Base-by-base conservation (phyloP, 371 early-diverging fungal species). In the Conidiobolus coronatus region DNA sequence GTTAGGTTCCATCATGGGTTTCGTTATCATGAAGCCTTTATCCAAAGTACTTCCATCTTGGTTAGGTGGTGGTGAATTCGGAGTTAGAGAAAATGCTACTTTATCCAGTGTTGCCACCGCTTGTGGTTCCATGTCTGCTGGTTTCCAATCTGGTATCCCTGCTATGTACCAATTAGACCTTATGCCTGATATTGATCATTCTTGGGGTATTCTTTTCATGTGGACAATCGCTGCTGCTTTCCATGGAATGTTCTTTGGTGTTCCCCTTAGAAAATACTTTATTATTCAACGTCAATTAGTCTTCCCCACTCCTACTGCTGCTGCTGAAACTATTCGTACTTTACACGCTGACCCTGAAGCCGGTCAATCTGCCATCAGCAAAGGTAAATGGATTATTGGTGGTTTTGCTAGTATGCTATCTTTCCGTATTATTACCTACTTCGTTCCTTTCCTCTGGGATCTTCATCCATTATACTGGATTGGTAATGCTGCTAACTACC, bases 191-290 rank as follows among this genome's bases (percentile, higher is more conserved):
- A 54, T 53, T 15, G 46, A 50, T 19, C 58, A 65, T 11, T 73
- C 72, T 52, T 59, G 66, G 33, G 68, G 59, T 35, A 58, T 67
- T 18, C 60, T 73, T 18, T 44, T 65, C 1, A 55, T 71, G 18
- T 75, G 74, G 66, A 66, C 75, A 7, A 61, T 64, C 39, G 63
- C 65, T 43, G 62, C 71, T 29, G 72, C 77, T n/a, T 73, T 73
- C 63, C 76, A 73, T 36, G 81, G 81, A 50, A 57, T 78, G 24
- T 80, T 77, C 62, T 80, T 77, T 51, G 77, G 75, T 43, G 65
- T 80, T 29, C 81, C 81, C 36, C 71, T 80, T 23, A 75, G 81
- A 42, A 39, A 59, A 9, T 73, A 76, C 55, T 80, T 75, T 51
- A 67, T 79, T 45, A 63, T 79, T 55, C 73, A 77, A 50, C 71